Base-by-base conservation (phyloP, 1,139 yeast genomes). In the Ogataea hybrid region DNA sequence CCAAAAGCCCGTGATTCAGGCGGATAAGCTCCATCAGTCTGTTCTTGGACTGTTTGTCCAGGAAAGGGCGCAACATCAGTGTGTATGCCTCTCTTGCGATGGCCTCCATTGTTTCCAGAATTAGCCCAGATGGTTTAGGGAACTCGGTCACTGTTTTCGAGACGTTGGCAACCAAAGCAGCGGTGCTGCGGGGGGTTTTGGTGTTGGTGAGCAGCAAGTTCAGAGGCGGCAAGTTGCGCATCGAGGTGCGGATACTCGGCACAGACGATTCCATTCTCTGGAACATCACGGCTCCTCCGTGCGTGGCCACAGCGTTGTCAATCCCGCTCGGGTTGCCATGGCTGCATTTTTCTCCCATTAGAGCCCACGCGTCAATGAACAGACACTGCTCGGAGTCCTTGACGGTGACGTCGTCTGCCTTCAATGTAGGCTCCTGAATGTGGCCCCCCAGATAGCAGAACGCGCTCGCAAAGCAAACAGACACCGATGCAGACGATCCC, bases 311-410 rank as follows among this genome's bases (percentile, higher is more conserved):
- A 0, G 97, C 90, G 58, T 92, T 92, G 61, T 92, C 99, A 42
- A 94, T 89, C 12, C 99, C 99, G 16, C 95, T 84, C 9, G 99
- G 99, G 53, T 86, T 90, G 1, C 98, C 98, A 60, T 92, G 97
- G 57, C 89, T 86, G 61, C 97, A 88, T 58, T 84, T 84, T 63
- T 92, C 99, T 29, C 97, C 97, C 68, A 90, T 72, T 50, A 84
- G 83, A 1, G 97, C 83, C 96, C 97, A 90, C 6, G 71, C 65
- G 54, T 92, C 92, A 47, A 92, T 81, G 52, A 81, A 75, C 8
- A 74, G 70, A 31, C 84, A 73, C 41, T 77, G 82, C 4, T 59
- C 54, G 16, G 65, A 64, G 32, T 71, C 73, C 28, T 62, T 58
- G 6, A 64, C 49, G 10, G 62, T 48, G 35, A 46, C 52, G 30